phyloP scores from a whole-genome alignment of 2,329 filamentous ascomycete species.

The Fusarium pilosicola region DNA sequence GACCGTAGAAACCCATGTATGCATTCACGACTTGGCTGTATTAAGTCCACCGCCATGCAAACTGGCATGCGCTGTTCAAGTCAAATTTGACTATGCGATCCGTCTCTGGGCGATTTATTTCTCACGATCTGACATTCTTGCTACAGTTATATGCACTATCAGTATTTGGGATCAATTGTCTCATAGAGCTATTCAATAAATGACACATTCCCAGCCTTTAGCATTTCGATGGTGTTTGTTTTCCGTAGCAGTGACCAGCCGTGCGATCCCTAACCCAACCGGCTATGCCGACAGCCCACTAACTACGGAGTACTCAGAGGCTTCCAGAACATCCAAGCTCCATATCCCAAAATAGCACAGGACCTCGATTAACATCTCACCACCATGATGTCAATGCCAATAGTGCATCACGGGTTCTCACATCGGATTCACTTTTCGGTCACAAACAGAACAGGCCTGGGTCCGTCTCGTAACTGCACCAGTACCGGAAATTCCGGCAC shows the following conservation, averaged over 20 bases:
- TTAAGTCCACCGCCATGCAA: not conserved
- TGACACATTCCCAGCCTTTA: not conserved
- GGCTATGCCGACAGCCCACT: conserved; percentile 11
- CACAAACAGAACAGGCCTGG: not conserved
- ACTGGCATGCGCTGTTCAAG: not conserved
- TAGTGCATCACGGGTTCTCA: conserved; percentile 18
- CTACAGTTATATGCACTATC: not conserved
- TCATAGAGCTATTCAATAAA: not conserved
- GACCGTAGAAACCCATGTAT: not conserved
- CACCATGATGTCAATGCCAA: conserved; percentile 37
- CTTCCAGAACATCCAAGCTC: conserved; percentile 9
- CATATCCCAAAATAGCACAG: conserved; percentile 30
- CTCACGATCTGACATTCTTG: not conserved
- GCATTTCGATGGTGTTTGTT: not conserved
- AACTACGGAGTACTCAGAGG: not conserved
- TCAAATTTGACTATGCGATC: not conserved
- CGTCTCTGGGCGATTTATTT: not conserved
- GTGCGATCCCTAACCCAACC: conserved; percentile 16
- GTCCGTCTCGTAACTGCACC: conserved; percentile 1
- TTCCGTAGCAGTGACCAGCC: not conserved
- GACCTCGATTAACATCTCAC: conserved; percentile 19
- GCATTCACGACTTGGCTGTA: not conserved
- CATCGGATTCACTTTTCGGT: not conserved
- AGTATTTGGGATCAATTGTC: not conserved
- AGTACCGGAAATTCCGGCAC: conserved; percentile 20